phyloP scores from a whole-genome alignment of 371 early-diverging fungal genomes.

The Mucor racemosus region DNA sequence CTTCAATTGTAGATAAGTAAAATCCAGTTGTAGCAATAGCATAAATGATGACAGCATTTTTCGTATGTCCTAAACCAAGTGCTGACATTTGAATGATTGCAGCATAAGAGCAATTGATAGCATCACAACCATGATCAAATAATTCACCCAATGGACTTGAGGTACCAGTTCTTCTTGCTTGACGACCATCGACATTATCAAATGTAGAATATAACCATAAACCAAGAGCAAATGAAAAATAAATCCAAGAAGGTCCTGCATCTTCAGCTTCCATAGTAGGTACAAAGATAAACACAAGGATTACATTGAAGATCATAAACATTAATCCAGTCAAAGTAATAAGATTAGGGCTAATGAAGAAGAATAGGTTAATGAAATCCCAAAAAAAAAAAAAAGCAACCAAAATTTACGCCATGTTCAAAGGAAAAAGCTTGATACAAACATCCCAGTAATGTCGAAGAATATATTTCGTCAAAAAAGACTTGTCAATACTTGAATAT shows the following conservation, averaged over 20 bases:
- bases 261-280: slow-evolving; percentile 44
- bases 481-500: slow-evolving; percentile 85
- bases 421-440: slow-evolving; percentile 86
- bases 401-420: slow-evolving; percentile 88
- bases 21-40: slow-evolving; percentile 78
- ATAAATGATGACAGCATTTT: slow-evolving; percentile 63
- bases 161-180: slow-evolving; percentile 93
- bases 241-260: slow-evolving; percentile 48
- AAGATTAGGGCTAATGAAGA: slow-evolving; percentile 83
- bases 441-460: slow-evolving; percentile 90
- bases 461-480: slow-evolving; percentile 81
- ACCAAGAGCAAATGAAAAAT: slow-evolving; percentile 77
- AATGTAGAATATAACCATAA: slow-evolving; percentile 95
- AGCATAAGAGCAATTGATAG: slow-evolving; percentile 87
- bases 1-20: slow-evolving; percentile 95
- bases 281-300: slow-evolving; percentile 57
- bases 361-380: background rate
- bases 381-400: too few species aligned
- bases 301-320: slow-evolving; percentile 83
- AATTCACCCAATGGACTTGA: slow-evolving; percentile 96
- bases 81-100: slow-evolving; percentile 84
- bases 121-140: slow-evolving; percentile 93
- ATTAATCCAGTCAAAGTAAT: slow-evolving; percentile 95
- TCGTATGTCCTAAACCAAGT: slow-evolving; percentile 78
- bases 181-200: slow-evolving; percentile 98